Base-by-base conservation (phyloP, 768 basidiomycete genomes). In the Plicaturopsis crispa region DNA sequence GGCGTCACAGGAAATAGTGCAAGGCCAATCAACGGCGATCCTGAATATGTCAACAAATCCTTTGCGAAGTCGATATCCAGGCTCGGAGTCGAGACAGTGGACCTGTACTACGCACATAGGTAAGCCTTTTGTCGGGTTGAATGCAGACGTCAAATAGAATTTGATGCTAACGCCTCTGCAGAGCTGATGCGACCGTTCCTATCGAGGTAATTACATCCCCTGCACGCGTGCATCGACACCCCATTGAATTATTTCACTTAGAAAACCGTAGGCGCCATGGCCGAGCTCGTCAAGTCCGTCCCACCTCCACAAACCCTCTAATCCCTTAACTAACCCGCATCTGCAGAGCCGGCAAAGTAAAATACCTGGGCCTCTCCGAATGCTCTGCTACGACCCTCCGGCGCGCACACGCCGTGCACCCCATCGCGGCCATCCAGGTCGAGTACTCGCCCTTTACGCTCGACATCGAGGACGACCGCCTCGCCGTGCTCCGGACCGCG, bases 291-390 rank as follows among this genome's bases (percentile, higher is more conserved):
- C 36, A 67, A 72, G 72, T 73, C 51, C 43, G 55, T 44, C 4
- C 14, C 26, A 8, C 14, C 14, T 8, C 14, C 14, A 8, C 8
- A 28, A 28, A 8, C 10, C 26, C n/a, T n/a, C n/a, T n/a, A n/a
- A n/a, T n/a, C n/a, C n/a, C n/a, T 18, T 11, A 16, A 12, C 22
- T 23, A 10, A 19, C 12, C 12, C 10, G 54, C 56, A 36, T 55
- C 56, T 18, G 35, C 16, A 56, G 54, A 24, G 51, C 45, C 42
- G 72, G 70, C 1, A 75, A 70, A 49, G 62, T 65, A 40, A 65
- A 55, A 42, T 64, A 72, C 49, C 46, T 78, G 8, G 74, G 77
- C 1, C 63, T 78, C 31, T 75, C 72, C 16, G 76, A 78, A 48
- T 56, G 64, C 40, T 70, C 70, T 3, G 59, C 66, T 1, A 39